A percentile compares a stretch with the other conserved stretches of the same genome.
phyloP scores from a whole-genome alignment of 2,329 filamentous ascomycete species.

The Ophiostoma himal-ulmi region DNA sequence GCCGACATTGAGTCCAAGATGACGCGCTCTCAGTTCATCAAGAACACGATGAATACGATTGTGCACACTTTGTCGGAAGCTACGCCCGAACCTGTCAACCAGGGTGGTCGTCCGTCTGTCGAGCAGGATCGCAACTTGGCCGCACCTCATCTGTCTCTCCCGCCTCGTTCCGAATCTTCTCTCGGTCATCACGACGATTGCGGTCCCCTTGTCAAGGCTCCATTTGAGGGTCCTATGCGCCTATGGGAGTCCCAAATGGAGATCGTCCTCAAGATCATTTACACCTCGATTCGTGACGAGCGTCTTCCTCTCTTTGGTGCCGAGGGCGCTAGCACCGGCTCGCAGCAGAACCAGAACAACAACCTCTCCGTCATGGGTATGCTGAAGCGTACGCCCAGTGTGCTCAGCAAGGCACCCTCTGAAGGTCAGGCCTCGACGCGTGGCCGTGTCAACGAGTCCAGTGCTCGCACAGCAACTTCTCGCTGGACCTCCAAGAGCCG shows the following conservation, averaged over 20 bases:
- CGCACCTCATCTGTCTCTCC: constrained; percentile 34
- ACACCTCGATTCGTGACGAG: constrained; percentile 79
- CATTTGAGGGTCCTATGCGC: constrained; percentile 67
- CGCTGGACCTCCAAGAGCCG: constrained; percentile 83
- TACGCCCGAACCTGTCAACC: constrained; percentile 46
- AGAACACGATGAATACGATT: constrained; percentile 91
- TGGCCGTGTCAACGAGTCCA: constrained; percentile 60
- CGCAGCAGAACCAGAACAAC: constrained; percentile 47
- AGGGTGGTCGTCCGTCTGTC: constrained; percentile 31
- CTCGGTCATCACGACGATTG: constrained; percentile 46
- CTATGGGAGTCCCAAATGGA: constrained; percentile 89
- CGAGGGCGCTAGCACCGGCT: constrained; percentile 33
- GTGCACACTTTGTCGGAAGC: constrained; percentile 65
- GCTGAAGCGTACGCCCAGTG: constrained; percentile 81
- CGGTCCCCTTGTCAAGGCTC: constrained; percentile 70
- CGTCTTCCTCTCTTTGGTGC: constrained; percentile 80
- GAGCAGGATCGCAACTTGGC: constrained; percentile 18
- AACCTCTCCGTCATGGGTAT: constrained; percentile 69
- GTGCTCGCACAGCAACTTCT: constrained; percentile 47
- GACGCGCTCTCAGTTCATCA: constrained; percentile 90
- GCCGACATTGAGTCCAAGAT: constrained; percentile 96
- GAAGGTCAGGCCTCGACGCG: constrained; percentile 66
- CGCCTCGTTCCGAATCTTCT: constrained; percentile 42
- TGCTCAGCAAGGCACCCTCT: constrained; percentile 87
- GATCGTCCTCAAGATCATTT: constrained; percentile 85